Base-by-base conservation (phyloP, 192 early-diverging fungal species). In the Backusella luteola region DNA sequence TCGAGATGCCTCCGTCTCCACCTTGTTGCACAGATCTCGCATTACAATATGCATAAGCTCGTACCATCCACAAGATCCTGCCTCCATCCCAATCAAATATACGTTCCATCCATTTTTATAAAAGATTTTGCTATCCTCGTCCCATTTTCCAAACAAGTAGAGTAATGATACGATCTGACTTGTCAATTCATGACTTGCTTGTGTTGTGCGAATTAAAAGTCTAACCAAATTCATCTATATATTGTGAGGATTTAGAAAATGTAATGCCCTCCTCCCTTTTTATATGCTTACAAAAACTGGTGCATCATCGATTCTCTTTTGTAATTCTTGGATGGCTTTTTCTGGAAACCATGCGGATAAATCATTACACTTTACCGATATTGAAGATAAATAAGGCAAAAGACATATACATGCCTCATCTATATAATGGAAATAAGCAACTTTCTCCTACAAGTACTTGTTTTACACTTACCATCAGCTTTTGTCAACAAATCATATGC, bases 111-210 rank as follows among this genome's bases (percentile, higher is more conserved):
- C 67, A 34, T 79, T 79, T 15, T 21, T 59, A 46, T 44, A 53
- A 71, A 63, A 79, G 1, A 23, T 29, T 21, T 42, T 68, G 6
- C 21, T 56, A 1, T 41, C 15, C 12, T 56, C 38, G 21, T 75
- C 63, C 78, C 78, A 79, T 19, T 36, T 44, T 6, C 78, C 78
- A 79, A 75, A 79, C 7, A 46, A 12, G 35, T 44, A 26, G n/a
- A 73, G 52, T 26, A 67, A 21, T 1, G 6, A 39, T 49, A 17
- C 21, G 19, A 73, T 73, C 44, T 36, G 29, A 15, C 14, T 4
- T 34, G 78, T 69, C 21, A 52, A 19, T 44, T n/a, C 12, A 74
- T 68, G 41, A 1, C 68, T 67, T 15, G 34, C 12, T 26, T 66
- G 56, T 7, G 41, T 77, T 46, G 69, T 66, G 6, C 76, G 69